phyloP scores from a whole-genome alignment of 345 rosid genomes.

The Trapa incisa region DNA sequence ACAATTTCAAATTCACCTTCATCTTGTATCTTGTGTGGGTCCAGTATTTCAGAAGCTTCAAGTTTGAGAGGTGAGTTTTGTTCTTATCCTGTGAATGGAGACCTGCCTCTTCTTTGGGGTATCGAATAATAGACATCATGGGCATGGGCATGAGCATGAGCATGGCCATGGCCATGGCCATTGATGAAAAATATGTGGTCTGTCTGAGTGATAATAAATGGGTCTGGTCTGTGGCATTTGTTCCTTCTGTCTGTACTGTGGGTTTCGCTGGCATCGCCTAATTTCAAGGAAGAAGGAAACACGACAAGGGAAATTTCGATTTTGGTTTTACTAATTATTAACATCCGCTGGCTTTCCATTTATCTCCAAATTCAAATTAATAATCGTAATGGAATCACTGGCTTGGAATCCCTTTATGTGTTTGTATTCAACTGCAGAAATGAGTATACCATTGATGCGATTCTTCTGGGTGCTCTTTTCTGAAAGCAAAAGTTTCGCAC shows the following conservation, averaged over 20 bases:
- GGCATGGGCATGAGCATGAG: too few species aligned
- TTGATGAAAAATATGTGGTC: neutral
- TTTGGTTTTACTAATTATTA: too few species aligned
- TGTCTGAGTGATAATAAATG: slow-evolving; percentile 1
- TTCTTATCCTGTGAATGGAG: neutral
- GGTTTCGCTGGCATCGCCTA: slow-evolving; percentile 6
- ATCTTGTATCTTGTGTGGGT: neutral
- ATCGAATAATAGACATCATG: neutral
- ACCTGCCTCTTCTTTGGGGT: neutral
- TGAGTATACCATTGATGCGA: slow-evolving; percentile 19
- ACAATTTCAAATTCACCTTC: neutral
- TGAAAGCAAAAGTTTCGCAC: slow-evolving; percentile 14
- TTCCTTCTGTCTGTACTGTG: slow-evolving; percentile 12
- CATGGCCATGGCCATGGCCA: too few species aligned
- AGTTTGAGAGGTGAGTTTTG: neutral
- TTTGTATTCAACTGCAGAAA: neutral
- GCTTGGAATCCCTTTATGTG: neutral
- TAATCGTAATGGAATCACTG: too few species aligned
- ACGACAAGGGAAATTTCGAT: neutral
- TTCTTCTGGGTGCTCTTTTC: slow-evolving; percentile 27
- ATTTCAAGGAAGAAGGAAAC: slow-evolving; percentile 12
- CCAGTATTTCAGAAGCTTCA: neutral
- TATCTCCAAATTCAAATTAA: too few species aligned
- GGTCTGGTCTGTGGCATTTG: slow-evolving; percentile 9
- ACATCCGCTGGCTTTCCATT: too few species aligned